Evolutionary conservation across 495 filamentous ascomycete genomes (phyloP).

Genomic region (Mycothermus thermophilus): DNA sequence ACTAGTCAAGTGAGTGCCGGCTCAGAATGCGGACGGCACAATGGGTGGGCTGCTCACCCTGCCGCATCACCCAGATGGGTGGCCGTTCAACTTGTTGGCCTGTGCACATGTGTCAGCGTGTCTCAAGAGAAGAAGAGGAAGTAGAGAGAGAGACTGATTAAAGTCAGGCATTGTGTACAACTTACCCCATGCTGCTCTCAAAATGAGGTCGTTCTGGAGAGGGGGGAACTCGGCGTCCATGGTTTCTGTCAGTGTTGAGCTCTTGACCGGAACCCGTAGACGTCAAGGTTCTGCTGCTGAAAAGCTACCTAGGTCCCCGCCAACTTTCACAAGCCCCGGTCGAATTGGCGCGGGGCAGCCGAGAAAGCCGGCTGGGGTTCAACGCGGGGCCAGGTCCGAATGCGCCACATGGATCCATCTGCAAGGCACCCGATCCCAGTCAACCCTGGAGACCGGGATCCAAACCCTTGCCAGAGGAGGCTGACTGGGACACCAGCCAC

Average conservation of each 20-base stretch:
- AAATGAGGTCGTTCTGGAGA: slow-evolving; percentile 77
- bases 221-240: slow-evolving; percentile 46
- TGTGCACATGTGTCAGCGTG: slow-evolving; percentile 25
- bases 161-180: slow-evolving; percentile 3
- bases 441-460: too few relatives aligned
- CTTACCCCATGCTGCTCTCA: slow-evolving; percentile 78
- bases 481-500: background rate
- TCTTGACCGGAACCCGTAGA: background rate
- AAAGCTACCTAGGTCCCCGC: slow-evolving; percentile 2
- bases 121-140: slow-evolving; percentile 1
- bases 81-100: slow-evolving; percentile 81
- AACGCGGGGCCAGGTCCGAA: too few relatives aligned
- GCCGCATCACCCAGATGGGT: slow-evolving; percentile 98
- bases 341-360: slow-evolving; percentile 4
- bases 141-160: background rate
- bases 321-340: background rate
- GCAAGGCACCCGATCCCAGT: background rate
- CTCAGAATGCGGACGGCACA: slow-evolving; percentile 1
- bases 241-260: slow-evolving; percentile 1
- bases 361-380: background rate
- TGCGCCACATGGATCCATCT: slow-evolving; percentile 5
- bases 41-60: slow-evolving; percentile 44
- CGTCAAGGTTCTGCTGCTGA: background rate
- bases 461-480: background rate
- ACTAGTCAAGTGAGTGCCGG: background rate